A percentile compares a stretch with the other conserved stretches of the same genome.
phyloP scores from a whole-genome alignment of 2,329 filamentous ascomycete genomes.

The Chaetomiaceae sp. region DNA sequence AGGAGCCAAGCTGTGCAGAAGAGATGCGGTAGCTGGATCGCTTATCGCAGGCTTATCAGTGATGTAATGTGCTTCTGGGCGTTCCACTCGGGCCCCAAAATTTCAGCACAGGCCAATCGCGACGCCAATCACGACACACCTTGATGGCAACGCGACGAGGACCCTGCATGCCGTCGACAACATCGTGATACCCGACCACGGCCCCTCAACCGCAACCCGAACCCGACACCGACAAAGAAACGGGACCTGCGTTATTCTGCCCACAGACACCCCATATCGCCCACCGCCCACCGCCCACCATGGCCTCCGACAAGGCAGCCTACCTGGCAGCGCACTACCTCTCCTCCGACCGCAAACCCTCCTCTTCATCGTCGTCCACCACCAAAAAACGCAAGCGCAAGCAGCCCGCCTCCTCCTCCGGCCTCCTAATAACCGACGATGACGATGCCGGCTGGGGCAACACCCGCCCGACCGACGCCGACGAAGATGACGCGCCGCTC shows the following conservation, averaged over 20 bases:
- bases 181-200: background rate
- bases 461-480: constrained; percentile 43
- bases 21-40: too few relatives aligned
- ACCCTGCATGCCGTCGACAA: background rate
- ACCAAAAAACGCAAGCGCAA: constrained; percentile 59
- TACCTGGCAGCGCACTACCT: constrained; percentile 94
- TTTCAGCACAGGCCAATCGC: constrained; percentile 3
- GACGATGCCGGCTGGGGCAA: constrained; percentile 51
- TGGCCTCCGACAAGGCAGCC: constrained; percentile 63
- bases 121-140: too few relatives aligned
- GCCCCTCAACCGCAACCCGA: background rate
- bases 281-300: constrained; percentile 25
- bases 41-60: background rate
- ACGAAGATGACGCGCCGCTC: constrained; percentile 48
- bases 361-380: constrained; percentile 34
- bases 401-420: constrained; percentile 37
- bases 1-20: too few relatives aligned
- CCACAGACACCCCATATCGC: too few relatives aligned
- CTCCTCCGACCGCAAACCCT: constrained; percentile 54
- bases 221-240: background rate
- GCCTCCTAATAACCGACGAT: constrained; percentile 62
- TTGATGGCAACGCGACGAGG: constrained; percentile 5
- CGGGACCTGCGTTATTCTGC: too few relatives aligned
- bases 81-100: constrained; percentile 4
- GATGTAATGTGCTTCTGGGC: constrained; percentile 8